Evolutionary conservation across 2,329 filamentous ascomycete species (phyloP).

Genomic region (Epichloe bromicola): DNA sequence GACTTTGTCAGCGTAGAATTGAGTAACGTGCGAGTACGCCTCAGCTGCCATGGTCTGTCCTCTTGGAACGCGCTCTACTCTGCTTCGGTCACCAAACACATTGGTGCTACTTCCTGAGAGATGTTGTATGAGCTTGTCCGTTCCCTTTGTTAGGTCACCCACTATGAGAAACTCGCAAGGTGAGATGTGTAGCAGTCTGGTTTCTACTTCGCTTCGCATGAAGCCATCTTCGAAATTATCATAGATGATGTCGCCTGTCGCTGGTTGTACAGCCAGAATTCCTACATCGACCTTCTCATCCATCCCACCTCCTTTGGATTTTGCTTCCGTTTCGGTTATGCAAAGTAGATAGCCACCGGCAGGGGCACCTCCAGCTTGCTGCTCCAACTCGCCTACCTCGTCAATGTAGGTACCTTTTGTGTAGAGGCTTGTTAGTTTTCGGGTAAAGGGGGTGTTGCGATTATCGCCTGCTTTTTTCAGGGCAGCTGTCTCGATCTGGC

Average conservation of each 20-base stretch:
- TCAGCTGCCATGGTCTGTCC: slow-evolving; percentile 72
- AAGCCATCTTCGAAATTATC: slow-evolving; percentile 95
- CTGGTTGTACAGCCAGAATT: slow-evolving; percentile 85
- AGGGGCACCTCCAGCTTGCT: slow-evolving; percentile 31
- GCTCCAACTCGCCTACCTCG: slow-evolving; percentile 70
- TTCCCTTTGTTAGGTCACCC: slow-evolving; percentile 77
- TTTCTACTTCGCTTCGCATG: slow-evolving; percentile 94
- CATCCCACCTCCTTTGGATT: slow-evolving; percentile 51
- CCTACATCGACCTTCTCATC: slow-evolving; percentile 92
- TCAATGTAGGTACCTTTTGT: slow-evolving; percentile 98
- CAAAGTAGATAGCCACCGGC: slow-evolving; percentile 83
- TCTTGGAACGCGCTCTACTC: slow-evolving; percentile 67
- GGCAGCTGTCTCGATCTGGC: slow-evolving; percentile 89
- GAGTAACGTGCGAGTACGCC: slow-evolving; percentile 76
- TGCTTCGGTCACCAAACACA: slow-evolving; percentile 80
- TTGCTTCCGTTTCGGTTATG: slow-evolving; percentile 74
- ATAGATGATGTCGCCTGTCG: slow-evolving; percentile 90
- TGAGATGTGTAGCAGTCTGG: slow-evolving; percentile 84
- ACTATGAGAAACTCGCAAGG: slow-evolving; percentile 93
- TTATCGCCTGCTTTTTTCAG: slow-evolving; percentile 94
- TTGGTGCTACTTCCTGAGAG: slow-evolving; percentile 82
- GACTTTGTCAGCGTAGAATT: slow-evolving; percentile 82
- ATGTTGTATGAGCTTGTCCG: slow-evolving; percentile 83
- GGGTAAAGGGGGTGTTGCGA: slow-evolving; percentile 72
- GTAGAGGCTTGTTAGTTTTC: slow-evolving; percentile 91